Evolutionary conservation across 148 eudicot species (phyloP), one percentile per base, ranked within the genome.

Genomic region (Silene latifolia): DNA sequence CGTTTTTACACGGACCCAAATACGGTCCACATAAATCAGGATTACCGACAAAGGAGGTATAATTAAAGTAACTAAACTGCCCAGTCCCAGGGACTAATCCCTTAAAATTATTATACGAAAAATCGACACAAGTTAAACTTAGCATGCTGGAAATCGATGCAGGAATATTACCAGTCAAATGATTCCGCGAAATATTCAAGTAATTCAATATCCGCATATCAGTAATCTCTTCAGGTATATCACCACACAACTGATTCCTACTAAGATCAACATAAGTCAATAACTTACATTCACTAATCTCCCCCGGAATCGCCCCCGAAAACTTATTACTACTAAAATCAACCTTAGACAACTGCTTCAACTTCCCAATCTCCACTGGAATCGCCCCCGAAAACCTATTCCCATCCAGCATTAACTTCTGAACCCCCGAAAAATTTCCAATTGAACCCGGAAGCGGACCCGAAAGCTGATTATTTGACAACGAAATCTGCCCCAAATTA

Each of bases 71-170:
- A 80, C 97, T 86, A 78, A 94, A 91, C 63, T 94, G 97, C 14
- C 98, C 98, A 27, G 96, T 87, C 19, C 89, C 93, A 0, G 93
- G 98, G 21, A 94, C 96, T 74, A 90, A 80, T 56, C 98, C 98
- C 23, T 91, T 88, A 44, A 94, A 79, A 84, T 88, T 90, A 56
- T 94, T 94, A 62, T 91, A 93, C 14, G 98, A 93, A 70, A 93
- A 93, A 91, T 93, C 98, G 83, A 89, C 93, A 7, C 93, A 88
- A 25, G 98, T 94, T 29, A 94, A 77, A 69, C 97, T 91, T 70
- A 91, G 97, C 97, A 91, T 94, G 18, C 82, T 79, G 15, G 93
- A 78, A 35, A 94, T 85, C 0, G 97, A 82, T 12, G 75, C 71
- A 25, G 98, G 98, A 79, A 94, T 91, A 74, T 76, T 78, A 35